Evolutionary conservation across 2,329 filamentous ascomycete genomes (phyloP).

Genomic region (Talaromyces sp.): DNA sequence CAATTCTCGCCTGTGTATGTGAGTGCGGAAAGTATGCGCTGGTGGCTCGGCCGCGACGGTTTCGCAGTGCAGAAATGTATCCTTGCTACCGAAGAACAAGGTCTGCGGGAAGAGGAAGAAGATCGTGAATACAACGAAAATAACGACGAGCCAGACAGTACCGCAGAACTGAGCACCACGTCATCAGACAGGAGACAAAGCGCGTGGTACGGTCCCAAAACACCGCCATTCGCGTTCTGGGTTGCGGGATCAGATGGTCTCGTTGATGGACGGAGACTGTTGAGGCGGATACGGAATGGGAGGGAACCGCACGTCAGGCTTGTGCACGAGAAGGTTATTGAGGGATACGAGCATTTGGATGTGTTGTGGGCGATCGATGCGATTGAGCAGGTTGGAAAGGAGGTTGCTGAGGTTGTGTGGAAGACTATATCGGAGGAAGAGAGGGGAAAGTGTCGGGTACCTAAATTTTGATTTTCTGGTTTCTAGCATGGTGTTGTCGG

Average conservation of each 20-base stretch:
- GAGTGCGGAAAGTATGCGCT: slow-evolving; percentile 83
- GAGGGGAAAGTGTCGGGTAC: slow-evolving; percentile 60
- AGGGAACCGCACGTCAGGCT: slow-evolving; percentile 77
- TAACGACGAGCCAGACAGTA: not conserved
- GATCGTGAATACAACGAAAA: slow-evolving; percentile 28
- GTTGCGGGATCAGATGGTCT: slow-evolving; percentile 77
- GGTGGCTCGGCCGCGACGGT: slow-evolving; percentile 88
- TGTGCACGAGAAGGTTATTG: slow-evolving; percentile 77
- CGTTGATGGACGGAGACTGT: slow-evolving; percentile 73
- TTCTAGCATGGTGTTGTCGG: not conserved
- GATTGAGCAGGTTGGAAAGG: slow-evolving; percentile 75
- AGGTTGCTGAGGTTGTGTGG: slow-evolving; percentile 81
- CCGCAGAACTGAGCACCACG: not conserved
- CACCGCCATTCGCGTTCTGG: slow-evolving; percentile 85
- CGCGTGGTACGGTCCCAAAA: slow-evolving; percentile 78
- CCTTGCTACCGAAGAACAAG: slow-evolving; percentile 70
- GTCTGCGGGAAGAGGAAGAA: slow-evolving; percentile 56
- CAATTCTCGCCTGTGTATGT: slow-evolving; percentile 91
- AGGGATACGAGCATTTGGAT: slow-evolving; percentile 89
- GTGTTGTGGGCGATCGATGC: slow-evolving; percentile 93
- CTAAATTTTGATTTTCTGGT: slow-evolving; percentile 45
- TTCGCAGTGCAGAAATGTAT: slow-evolving; percentile 86
- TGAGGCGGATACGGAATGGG: slow-evolving; percentile 70
- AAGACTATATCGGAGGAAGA: slow-evolving; percentile 61
- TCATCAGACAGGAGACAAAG: slow-evolving; percentile 35